Evolutionary conservation across 371 early-diverging fungal genomes (phyloP), one percentile per base, ranked within the genome.

Genomic region (Thermomucor indicae-seudaticae): DNA sequence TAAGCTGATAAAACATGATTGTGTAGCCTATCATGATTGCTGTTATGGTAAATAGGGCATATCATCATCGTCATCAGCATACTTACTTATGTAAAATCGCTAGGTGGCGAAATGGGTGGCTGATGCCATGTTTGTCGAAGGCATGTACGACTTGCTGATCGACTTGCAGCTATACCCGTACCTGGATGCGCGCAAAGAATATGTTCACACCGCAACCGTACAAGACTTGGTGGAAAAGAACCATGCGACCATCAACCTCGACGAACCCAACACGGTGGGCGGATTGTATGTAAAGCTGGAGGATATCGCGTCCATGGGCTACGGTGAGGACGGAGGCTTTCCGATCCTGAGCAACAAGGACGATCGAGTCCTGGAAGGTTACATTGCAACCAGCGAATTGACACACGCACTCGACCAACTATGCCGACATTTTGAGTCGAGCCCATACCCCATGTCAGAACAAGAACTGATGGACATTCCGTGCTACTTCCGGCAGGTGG

Each of bases 1-100:
- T 14, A 17, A 38, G 29, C 27, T 3, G 28, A 35, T 8, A n/a
- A n/a, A n/a, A n/a, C n/a, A n/a, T n/a, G 40, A 2, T 50, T 23
- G 17, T 52, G 51, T 70, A 94, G 43, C 96, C 95, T 0, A 84
- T 93, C 40, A 94, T 96, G 91, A 76, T 93, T 40, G 78, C 92
- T n/a, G 84, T 93, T 19, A 84, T 88, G 85, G 81, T 78, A 72
- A 61, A 58, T 49, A n/a, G 11, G 8, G 11, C n/a, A 10, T 24
- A 40, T 29, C 2, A 0, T 3, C 17, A 8, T 19, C 14, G 17
- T 32, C n/a, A 32, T 8, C 34, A 32, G 34, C 34, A n/a, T n/a
- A 31, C 20, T 37, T n/a, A 39, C 43, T 31, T 10, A 17, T n/a
- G n/a, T n/a, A n/a, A 43, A 43, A 8, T 12, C 8, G 16, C 3